These are phyloP conservation scores for Nematodospora anomalae DNA, from an alignment of 1,139 yeast genomes.

Conservation along the genomic window DNA sequence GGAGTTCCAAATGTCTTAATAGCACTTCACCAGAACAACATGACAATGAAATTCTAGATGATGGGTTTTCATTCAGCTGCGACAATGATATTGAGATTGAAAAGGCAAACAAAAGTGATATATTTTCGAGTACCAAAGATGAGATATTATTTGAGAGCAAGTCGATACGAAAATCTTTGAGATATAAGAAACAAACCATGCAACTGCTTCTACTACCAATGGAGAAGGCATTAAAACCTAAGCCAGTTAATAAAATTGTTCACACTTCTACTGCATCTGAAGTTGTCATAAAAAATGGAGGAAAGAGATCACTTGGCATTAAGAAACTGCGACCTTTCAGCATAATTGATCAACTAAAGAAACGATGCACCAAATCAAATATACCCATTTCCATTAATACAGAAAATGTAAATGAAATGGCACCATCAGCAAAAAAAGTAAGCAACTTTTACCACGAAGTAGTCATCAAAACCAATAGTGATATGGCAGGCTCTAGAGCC, in stretches of 20 bases:
- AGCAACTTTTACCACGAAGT: slow-evolving; percentile 2
- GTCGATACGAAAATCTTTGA: neutral
- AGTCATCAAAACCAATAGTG: slow-evolving; percentile 1
- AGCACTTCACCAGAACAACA: neutral
- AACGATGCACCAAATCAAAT: slow-evolving; percentile 5
- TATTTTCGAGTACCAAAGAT: neutral
- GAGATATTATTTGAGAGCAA: neutral
- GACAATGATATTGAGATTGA: slow-evolving; percentile 1
- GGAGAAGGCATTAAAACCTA: neutral
- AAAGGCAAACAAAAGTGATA: neutral
- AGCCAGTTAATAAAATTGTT: neutral
- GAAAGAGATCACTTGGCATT: slow-evolving; percentile 19
- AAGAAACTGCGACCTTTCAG: slow-evolving; percentile 14
- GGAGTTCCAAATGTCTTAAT: no score
- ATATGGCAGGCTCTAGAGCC: slow-evolving; percentile 1
- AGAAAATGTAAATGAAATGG: slow-evolving; percentile 3
- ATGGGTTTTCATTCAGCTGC: slow-evolving; percentile 3
- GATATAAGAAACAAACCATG: neutral
- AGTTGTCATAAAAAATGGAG: neutral
- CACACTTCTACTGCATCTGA: neutral
- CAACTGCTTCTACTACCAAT: neutral
- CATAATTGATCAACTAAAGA: slow-evolving; percentile 19
- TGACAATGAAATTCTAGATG: neutral
- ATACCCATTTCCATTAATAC: neutral
- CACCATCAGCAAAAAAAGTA: neutral